These are phyloP conservation scores for Arthroderma sp. DNA, from an alignment of 2,329 filamentous ascomycete genomes.

Conservation along the genomic window DNA sequence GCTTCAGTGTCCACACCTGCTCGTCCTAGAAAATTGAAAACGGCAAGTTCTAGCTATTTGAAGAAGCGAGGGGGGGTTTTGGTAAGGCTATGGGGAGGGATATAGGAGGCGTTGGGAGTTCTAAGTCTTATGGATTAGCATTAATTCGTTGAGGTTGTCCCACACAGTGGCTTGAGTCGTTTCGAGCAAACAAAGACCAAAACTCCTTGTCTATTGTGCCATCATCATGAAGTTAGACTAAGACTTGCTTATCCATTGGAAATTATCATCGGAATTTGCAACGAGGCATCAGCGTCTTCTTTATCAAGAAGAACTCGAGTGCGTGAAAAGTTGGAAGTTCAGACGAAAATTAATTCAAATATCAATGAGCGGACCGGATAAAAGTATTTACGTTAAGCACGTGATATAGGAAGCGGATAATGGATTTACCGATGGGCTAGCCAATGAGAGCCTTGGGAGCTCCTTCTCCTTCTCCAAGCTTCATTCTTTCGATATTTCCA, in stretches of 20 bases:
- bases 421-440: neutral
- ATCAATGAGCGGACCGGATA: neutral
- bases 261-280: neutral
- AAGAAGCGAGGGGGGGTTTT: conserved; percentile 4
- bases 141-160: neutral
- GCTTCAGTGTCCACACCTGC: conserved; percentile 49
- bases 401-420: neutral
- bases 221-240: neutral
- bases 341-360: neutral
- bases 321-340: neutral
- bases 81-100: neutral
- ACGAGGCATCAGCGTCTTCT: neutral
- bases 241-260: neutral
- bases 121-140: neutral
- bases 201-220: neutral
- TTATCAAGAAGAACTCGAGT: neutral
- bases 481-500: neutral
- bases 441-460: neutral
- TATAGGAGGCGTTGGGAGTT: neutral
- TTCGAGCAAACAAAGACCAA: neutral
- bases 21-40: conserved; percentile 39
- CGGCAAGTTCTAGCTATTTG: conserved; percentile 44
- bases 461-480: neutral
- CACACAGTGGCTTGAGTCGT: too few relatives aligned
- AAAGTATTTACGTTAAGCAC: neutral